These are phyloP conservation scores for Moesziomyces sp. DNA, from an alignment of 1,284 basidiomycete species.

Conservation along the genomic window DNA sequence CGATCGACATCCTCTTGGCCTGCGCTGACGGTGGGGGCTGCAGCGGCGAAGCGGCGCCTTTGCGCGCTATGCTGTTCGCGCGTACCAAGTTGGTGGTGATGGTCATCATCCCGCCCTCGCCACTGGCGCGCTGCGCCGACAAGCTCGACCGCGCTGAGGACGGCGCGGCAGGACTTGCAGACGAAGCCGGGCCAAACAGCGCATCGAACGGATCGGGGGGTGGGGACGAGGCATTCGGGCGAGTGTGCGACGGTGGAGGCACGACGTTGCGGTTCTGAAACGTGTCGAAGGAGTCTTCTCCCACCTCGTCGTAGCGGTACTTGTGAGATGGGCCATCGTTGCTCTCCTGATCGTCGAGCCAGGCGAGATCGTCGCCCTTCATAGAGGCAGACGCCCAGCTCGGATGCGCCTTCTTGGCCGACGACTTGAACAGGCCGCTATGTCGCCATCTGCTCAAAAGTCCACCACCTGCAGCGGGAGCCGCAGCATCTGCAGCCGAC, in stretches of 20 bases:
- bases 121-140: constrained; percentile 23
- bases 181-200: constrained; percentile 17
- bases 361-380: constrained; percentile 30
- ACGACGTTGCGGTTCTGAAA: constrained; percentile 11
- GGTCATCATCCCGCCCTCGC: constrained; percentile 40
- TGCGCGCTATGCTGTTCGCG: constrained; percentile 19
- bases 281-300: constrained; percentile 26
- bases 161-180: constrained; percentile 12
- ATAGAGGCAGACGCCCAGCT: constrained; percentile 18
- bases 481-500: background rate
- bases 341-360: constrained; percentile 40
- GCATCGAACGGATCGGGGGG: constrained; percentile 25
- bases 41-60: constrained; percentile 23
- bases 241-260: constrained; percentile 1
- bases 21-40: constrained; percentile 30
- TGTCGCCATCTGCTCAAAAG: constrained; percentile 38
- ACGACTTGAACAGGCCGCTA: constrained; percentile 31
- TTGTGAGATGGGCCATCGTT: constrained; percentile 10
- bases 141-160: constrained; percentile 28
- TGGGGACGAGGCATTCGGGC: background rate
- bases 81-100: constrained; percentile 32
- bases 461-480: constrained; percentile 18
- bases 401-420: constrained; percentile 17
- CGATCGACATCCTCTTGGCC: constrained; percentile 21
- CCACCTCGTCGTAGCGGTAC: constrained; percentile 26